Evolutionary conservation across 2,329 filamentous ascomycete species (phyloP).

Genomic region (Lachnellula occidentalis): DNA sequence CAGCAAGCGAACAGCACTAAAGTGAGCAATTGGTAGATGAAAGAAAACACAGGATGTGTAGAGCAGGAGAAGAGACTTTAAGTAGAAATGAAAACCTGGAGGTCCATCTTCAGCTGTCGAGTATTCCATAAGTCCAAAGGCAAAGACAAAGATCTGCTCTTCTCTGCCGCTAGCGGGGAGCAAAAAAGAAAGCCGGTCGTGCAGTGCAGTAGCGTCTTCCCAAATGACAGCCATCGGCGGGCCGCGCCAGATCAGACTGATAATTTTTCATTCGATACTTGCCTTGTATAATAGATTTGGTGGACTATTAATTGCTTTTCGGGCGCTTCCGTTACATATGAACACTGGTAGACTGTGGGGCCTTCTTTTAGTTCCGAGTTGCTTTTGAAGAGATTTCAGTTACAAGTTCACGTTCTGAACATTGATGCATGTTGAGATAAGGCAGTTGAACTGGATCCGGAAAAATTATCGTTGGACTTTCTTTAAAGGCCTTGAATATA

Average conservation of each 20-base stretch:
- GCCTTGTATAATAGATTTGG: too few relatives aligned
- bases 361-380: not conserved
- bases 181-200: not conserved
- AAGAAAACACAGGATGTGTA: not conserved
- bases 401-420: too few relatives aligned
- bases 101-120: not conserved
- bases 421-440: too few relatives aligned
- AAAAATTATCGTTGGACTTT: too few relatives aligned
- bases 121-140: not conserved
- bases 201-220: conserved; percentile 1
- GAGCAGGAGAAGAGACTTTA: not conserved
- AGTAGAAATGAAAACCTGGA: not conserved
- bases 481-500: too few relatives aligned
- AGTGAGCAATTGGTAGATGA: not conserved
- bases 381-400: not conserved
- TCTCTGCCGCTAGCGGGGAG: not conserved
- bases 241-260: not conserved
- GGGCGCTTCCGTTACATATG: not conserved
- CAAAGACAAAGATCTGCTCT: not conserved
- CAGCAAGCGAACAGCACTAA: not conserved
- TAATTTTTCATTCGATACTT: not conserved
- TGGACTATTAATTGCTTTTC: conserved; percentile 5
- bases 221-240: not conserved
- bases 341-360: not conserved
- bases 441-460: too few relatives aligned